Percentiles rank a stretch among this genome's conserved stretches.
phyloP scores from a whole-genome alignment of 805 yeast species.

The Wickerhamomyces chambardii region DNA sequence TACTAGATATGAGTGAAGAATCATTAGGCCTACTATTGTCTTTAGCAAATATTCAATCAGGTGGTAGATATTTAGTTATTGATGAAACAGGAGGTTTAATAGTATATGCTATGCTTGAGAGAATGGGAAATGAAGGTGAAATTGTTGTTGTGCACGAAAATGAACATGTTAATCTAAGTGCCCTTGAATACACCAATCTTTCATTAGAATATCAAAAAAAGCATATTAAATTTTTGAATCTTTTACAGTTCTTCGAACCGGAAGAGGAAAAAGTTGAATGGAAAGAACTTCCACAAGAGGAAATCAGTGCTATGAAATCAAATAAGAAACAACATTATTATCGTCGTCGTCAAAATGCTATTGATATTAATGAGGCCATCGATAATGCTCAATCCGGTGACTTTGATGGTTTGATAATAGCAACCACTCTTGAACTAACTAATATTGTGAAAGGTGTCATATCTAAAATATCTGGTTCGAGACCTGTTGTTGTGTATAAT shows the following conservation, averaged over 20 bases:
- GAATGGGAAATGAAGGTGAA: conserved; percentile 70
- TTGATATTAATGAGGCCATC: conserved; percentile 35
- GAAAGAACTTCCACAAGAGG: conserved; percentile 39
- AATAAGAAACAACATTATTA: conserved; percentile 57
- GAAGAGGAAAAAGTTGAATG: conserved; percentile 39
- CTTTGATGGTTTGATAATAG: conserved; percentile 71
- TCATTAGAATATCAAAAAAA: conserved; percentile 38
- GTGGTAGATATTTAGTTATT: conserved; percentile 78
- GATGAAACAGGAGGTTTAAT: conserved; percentile 97
- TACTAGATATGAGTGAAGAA: conserved; percentile 81
- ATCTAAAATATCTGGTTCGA: conserved; percentile 68
- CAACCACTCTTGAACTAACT: conserved; percentile 63
- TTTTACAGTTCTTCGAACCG: conserved; percentile 80
- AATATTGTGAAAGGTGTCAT: conserved; percentile 54
- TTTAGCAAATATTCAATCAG: conserved; percentile 77
- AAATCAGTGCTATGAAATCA: conserved; percentile 45
- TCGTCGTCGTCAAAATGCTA: conserved; percentile 52
- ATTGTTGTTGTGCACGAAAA: conserved; percentile 81
- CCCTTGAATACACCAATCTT: conserved; percentile 59
- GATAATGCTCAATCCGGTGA: conserved; percentile 39
- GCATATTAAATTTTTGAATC: conserved; percentile 61
- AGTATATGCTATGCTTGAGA: conserved; percentile 76
- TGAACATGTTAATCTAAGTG: conserved; percentile 81
- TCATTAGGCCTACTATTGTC: conserved; percentile 70
- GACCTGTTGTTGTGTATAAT: conserved; percentile 77